Conservation (phyloP, 2,329 filamentous ascomycete genomes). For the Penicillium sclerotigenum region DNA sequence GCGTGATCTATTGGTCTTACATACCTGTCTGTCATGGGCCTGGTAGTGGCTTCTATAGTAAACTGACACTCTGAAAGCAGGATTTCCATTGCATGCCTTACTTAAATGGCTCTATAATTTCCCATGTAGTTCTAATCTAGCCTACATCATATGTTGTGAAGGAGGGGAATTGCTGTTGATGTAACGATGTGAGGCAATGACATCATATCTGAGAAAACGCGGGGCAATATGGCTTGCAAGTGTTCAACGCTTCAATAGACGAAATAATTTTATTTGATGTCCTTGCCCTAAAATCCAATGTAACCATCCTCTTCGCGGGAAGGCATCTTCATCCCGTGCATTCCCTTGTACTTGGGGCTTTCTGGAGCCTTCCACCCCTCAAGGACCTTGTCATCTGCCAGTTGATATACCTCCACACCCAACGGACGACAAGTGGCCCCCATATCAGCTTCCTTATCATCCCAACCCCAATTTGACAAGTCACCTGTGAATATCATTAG, state of each 20-base stretch:
- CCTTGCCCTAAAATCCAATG: conserved; percentile 23
- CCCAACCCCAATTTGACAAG: conserved; percentile 77
- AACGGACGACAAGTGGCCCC: conserved; percentile 71
- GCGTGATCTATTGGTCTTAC: neutral
- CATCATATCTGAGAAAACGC: neutral
- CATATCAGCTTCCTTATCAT: conserved; percentile 55
- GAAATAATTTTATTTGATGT: neutral
- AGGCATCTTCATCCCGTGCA: conserved; percentile 62
- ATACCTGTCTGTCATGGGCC: neutral
- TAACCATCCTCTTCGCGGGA: conserved; percentile 31
- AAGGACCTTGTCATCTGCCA: conserved; percentile 55
- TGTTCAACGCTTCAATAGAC: neutral
- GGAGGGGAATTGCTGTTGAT: neutral
- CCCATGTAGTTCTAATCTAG: neutral
- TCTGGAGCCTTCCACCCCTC: conserved; percentile 62
- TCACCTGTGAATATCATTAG: conserved; percentile 51
- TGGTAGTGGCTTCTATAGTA: neutral
- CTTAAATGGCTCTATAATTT: neutral
- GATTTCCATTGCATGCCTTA: neutral
- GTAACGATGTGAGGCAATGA: conserved; percentile 1
- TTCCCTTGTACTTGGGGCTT: conserved; percentile 59
- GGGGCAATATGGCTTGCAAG: neutral
- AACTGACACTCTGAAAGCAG: neutral
- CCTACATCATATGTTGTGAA: neutral
- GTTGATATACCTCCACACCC: conserved; percentile 67